Percentiles rank a stretch among this genome's conserved stretches.
Conservation (phyloP, 2,329 filamentous ascomycete genomes). For the Alternaria panax region DNA sequence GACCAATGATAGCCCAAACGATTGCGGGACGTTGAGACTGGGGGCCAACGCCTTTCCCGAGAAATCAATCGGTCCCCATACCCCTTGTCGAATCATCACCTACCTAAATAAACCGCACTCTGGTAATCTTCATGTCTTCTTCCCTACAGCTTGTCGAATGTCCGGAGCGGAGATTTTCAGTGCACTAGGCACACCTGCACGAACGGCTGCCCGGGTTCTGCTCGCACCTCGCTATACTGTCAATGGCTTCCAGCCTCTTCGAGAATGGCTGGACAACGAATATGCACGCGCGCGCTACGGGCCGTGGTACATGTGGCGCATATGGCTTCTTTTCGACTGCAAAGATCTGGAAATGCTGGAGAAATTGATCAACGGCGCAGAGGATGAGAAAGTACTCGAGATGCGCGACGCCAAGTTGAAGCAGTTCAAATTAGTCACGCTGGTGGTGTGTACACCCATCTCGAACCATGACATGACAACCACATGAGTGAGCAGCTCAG, state of each 20-base stretch:
- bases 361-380: slow-evolving; percentile 23
- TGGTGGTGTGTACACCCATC: slow-evolving; percentile 23
- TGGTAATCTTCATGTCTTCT: background rate
- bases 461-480: background rate
- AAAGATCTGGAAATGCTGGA: slow-evolving; percentile 27
- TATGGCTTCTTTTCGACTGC: slow-evolving; percentile 33
- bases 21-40: background rate
- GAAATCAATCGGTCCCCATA: background rate
- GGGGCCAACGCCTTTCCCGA: background rate
- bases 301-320: slow-evolving; percentile 15
- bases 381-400: slow-evolving; percentile 20
- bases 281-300: slow-evolving; percentile 28
- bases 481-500: background rate
- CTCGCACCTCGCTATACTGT: slow-evolving; percentile 14
- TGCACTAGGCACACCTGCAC: slow-evolving; percentile 11
- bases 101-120: background rate
- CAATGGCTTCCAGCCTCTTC: slow-evolving; percentile 10
- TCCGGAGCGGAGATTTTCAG: slow-evolving; percentile 14
- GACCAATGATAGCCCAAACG: background rate
- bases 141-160: background rate
- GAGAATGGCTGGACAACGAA: slow-evolving; percentile 6
- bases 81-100: background rate
- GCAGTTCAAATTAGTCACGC: slow-evolving; percentile 24
- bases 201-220: slow-evolving; percentile 7
- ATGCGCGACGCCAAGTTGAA: slow-evolving; percentile 22